Percentiles rank a stretch among this genome's conserved stretches.
phyloP scores from a whole-genome alignment of 1,139 yeast genomes.

The Blastobotrys apis region DNA sequence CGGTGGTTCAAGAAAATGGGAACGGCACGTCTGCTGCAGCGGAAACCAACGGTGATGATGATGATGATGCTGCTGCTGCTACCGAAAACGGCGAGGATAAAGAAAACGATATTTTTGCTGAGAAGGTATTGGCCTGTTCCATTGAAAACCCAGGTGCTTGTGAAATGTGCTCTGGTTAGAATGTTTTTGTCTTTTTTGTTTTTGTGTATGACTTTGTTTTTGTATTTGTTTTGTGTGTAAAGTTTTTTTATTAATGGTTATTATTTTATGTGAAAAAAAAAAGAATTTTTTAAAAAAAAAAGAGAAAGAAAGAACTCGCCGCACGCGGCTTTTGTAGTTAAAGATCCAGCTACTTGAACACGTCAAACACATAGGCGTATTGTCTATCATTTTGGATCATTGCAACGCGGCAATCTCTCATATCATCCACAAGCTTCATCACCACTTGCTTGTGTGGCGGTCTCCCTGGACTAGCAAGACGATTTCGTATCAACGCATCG shows the following conservation, averaged over 20 bases:
- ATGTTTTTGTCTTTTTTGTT: neutral
- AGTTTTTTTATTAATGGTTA: slow-evolving; percentile 1
- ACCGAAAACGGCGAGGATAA: slow-evolving; percentile 25
- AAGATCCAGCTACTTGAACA: too few species aligned
- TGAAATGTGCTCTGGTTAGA: slow-evolving; percentile 96
- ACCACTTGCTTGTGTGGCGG: too few species aligned
- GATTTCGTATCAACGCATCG: slow-evolving; percentile 58
- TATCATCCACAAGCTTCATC: too few species aligned
- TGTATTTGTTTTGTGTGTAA: slow-evolving; percentile 4
- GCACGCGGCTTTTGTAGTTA: too few species aligned
- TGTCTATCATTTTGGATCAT: too few species aligned
- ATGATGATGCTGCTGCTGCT: neutral
- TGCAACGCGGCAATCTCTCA: too few species aligned
- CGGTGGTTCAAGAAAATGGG: neutral
- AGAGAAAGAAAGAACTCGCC: too few species aligned
- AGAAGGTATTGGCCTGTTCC: slow-evolving; percentile 94
- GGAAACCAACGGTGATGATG: neutral
- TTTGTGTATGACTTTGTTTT: neutral
- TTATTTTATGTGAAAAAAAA: too few species aligned
- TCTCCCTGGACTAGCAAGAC: too few species aligned
- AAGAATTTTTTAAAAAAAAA: too few species aligned
- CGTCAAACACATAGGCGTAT: too few species aligned
- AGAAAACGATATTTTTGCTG: slow-evolving; percentile 72
- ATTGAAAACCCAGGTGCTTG: slow-evolving; percentile 95
- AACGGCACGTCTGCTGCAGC: neutral